A percentile compares a stretch with the other conserved stretches of the same genome.
Evolutionary conservation across 768 basidiomycete genomes (phyloP).

Genomic region (Calvatia gigantea): DNA sequence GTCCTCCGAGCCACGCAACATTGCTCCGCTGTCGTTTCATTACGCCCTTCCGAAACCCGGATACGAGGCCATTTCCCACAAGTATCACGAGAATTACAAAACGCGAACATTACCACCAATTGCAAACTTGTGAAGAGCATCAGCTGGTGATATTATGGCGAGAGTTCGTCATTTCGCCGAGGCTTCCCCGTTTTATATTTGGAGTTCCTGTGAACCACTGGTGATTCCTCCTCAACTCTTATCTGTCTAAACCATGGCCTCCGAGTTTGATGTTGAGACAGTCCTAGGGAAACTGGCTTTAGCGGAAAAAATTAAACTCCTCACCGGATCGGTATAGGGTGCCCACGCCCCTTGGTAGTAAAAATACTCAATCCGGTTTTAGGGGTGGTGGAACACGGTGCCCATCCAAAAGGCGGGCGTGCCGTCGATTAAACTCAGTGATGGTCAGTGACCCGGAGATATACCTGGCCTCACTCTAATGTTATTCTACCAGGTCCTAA

Average conservation of each 20-base stretch:
- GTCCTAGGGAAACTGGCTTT: conserved; percentile 33
- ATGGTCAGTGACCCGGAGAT: conserved; percentile 28
- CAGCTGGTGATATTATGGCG: no score
- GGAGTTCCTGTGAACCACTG: conserved; percentile 2
- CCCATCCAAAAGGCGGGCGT: conserved; percentile 36
- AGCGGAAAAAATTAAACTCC: conserved; percentile 40
- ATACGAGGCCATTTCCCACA: no score
- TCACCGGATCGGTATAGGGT: conserved; percentile 33
- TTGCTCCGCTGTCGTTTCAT: no score
- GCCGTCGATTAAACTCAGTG: conserved; percentile 42
- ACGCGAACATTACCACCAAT: no score
- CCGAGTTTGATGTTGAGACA: conserved; percentile 32
- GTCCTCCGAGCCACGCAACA: no score
- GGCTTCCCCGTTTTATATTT: conserved; percentile 19
- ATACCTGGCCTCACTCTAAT: neutral
- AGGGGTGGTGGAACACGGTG: conserved; percentile 50
- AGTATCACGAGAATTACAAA: no score
- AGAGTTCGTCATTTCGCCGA: no score
- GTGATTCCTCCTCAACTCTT: neutral
- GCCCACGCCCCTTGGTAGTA: neutral
- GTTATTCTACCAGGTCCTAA: conserved; percentile 35
- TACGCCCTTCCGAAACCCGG: no score
- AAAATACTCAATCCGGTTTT: neutral
- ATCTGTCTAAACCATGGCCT: conserved; percentile 17
- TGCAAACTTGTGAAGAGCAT: no score